Percentiles rank a stretch among this genome's conserved stretches.
Conservation (phyloP, 2,329 filamentous ascomycete genomes). For the Xylaria sp. region DNA sequence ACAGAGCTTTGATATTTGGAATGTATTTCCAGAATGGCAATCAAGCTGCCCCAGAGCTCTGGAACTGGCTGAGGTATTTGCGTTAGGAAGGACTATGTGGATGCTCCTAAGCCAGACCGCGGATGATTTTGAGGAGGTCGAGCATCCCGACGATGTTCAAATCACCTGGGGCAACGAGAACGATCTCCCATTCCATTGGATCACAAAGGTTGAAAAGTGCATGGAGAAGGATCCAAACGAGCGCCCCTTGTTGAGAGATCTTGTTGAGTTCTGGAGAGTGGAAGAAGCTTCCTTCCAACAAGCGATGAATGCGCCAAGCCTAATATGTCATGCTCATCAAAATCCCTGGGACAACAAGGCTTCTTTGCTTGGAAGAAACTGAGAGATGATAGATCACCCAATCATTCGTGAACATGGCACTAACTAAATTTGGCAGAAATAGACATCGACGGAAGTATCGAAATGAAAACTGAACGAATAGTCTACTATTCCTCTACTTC, state of each 20-base stretch:
- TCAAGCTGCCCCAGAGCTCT: not conserved
- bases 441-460: no score
- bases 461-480: no score
- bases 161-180: not conserved
- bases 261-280: not conserved
- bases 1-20: not conserved
- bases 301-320: no score
- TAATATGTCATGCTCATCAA: no score
- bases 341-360: no score
- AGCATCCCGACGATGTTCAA: not conserved
- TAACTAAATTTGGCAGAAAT: no score
- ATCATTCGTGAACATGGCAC: no score
- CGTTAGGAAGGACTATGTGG: not conserved
- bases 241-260: not conserved
- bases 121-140: not conserved
- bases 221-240: not conserved
- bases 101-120: not conserved
- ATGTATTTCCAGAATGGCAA: not conserved
- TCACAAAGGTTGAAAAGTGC: not conserved
- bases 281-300: no score
- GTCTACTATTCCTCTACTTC: no score
- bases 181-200: not conserved
- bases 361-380: no score
- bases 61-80: not conserved
- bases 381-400: no score